Evolutionary conservation across 164 flowering plant species (phyloP), one percentile per base, ranked within the genome.

Genomic region (Kingdonia uniflora): DNA sequence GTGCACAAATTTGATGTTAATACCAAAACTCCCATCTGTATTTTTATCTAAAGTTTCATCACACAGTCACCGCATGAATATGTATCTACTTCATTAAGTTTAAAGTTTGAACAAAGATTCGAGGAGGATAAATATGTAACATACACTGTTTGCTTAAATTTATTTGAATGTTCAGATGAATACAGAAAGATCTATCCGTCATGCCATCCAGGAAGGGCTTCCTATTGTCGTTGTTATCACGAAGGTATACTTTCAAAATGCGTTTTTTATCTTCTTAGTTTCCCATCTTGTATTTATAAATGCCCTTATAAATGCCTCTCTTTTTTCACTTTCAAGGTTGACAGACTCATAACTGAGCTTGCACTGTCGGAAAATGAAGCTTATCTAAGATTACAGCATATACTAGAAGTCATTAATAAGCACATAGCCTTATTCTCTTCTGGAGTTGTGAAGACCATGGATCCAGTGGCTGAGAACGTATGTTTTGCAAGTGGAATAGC

Each of bases 401-500:
- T 86, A 2, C 29, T 92, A 49, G 98, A 92, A 62, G 82, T 84
- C 56, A 74, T 88, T 62, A 92, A 92, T 51, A 81, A 66, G 59
- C 83, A 80, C 58, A 88, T 88, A 49, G 79, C 74, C 52, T 82
- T 94, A 42, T 80, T 90, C 19, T 82, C 87, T 58, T 95, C 96
- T 64, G 98, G 96, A 41, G 72, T 74, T 54, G 72, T 76, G 23
- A 85, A 78, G 67, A 58, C 73, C 19, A 70, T 92, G 58, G 96
- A 92, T 62, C 98, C 98, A 19, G 76, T 72, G 35, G 81, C 84
- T 49, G 98, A 95, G 46, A 92, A 92, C 69, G 96, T 88, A 17
- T 92, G 95, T 68, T 91, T 91, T 79, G 98, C 96, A n/a, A 82
- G 98, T 74, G 95, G 76, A 5, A 84, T 74, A 52, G 96, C 96